These are phyloP conservation scores for Sindora glabra DNA, from an alignment of 306 rosid species.

Conservation along the genomic window DNA sequence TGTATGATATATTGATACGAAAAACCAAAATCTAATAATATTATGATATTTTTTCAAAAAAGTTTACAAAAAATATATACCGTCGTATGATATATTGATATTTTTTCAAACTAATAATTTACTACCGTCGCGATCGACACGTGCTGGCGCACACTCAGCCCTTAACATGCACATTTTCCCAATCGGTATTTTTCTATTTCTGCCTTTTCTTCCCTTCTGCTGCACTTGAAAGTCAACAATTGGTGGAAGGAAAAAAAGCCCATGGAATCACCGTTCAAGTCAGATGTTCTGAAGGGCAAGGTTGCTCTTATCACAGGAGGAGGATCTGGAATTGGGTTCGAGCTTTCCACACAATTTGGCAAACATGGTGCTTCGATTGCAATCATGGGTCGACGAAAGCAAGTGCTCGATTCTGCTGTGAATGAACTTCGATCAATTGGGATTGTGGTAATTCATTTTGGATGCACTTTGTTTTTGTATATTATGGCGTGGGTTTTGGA, in stretches of 20 bases:
- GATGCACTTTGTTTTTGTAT: background rate
- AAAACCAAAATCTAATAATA: too few relatives aligned
- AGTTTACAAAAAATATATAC: too few relatives aligned
- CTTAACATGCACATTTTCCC: too few relatives aligned
- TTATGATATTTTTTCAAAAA: too few relatives aligned
- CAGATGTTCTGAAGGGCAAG: conserved; percentile 54
- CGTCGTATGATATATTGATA: too few relatives aligned
- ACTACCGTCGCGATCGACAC: too few relatives aligned
- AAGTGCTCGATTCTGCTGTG: conserved; percentile 65
- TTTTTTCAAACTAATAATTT: too few relatives aligned
- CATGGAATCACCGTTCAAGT: conserved; percentile 63
- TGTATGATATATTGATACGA: too few relatives aligned
- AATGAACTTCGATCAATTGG: conserved; percentile 56
- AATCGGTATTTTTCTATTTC: too few relatives aligned
- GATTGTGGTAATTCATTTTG: conserved; percentile 30
- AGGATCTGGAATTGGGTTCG: conserved; percentile 89
- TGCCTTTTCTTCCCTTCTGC: background rate
- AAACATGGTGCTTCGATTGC: conserved; percentile 88
- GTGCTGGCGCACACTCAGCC: too few relatives aligned
- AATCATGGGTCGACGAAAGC: conserved; percentile 81
- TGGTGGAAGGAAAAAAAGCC: background rate
- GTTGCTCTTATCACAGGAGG: conserved; percentile 88
- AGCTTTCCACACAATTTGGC: conserved; percentile 67
- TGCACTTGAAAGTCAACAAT: background rate
- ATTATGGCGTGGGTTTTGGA: background rate